Evolutionary conservation across 768 basidiomycete genomes (phyloP).

Genomic region (Lactifluus piperatus): DNA sequence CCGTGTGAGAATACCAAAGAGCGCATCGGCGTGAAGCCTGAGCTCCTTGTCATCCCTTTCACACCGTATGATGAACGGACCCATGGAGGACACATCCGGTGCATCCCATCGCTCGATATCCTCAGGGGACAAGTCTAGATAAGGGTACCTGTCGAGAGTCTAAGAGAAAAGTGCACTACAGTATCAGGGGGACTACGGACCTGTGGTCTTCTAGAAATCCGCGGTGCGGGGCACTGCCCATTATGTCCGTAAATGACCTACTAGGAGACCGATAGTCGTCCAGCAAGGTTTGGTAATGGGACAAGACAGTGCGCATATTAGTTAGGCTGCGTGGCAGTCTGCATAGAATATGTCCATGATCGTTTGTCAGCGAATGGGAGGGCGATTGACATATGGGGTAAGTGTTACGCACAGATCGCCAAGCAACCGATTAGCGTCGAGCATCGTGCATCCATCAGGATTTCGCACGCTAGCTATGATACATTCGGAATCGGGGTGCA

Average conservation of each 20-base stretch:
- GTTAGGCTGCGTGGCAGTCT: constrained; percentile 16
- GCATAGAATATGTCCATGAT: neutral
- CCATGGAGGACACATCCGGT: constrained; percentile 10
- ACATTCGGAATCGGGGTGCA: constrained; percentile 10
- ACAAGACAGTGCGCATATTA: constrained; percentile 18
- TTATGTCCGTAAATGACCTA: constrained; percentile 8
- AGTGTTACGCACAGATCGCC: constrained; percentile 17
- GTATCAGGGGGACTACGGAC: neutral
- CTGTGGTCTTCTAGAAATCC: constrained; percentile 19
- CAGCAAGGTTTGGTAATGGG: constrained; percentile 18
- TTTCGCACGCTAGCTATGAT: constrained; percentile 19
- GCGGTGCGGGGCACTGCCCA: constrained; percentile 8
- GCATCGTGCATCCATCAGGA: constrained; percentile 19
- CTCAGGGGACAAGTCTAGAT: constrained; percentile 14
- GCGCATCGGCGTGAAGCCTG: constrained; percentile 39
- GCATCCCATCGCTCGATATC: constrained; percentile 10
- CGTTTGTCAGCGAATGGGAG: neutral
- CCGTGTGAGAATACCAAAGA: constrained; percentile 40
- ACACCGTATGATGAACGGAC: constrained; percentile 15
- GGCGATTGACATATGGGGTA: neutral
- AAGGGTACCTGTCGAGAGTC: constrained; percentile 11
- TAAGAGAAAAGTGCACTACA: neutral
- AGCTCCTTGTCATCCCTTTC: neutral
- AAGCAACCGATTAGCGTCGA: constrained; percentile 20
- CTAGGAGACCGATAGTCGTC: constrained; percentile 10